Evolutionary conservation across 441 rosid genomes (phyloP).

Genomic region (Erodium moschatum): DNA sequence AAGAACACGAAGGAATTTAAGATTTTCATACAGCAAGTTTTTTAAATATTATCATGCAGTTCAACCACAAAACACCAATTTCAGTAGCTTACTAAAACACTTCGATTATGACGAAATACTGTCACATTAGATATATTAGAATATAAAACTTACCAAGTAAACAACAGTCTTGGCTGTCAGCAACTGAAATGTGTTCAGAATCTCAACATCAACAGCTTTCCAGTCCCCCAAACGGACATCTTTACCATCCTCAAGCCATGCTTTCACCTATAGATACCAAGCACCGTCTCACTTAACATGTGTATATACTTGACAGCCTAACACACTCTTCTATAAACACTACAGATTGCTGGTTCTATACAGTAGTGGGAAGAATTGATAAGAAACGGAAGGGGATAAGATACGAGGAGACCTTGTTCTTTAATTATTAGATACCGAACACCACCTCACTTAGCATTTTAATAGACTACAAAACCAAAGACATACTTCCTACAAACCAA

Average conservation of each 20-base stretch:
- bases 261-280: conserved; percentile 53
- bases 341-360: no score
- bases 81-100: not conserved
- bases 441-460: no score
- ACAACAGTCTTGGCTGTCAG: conserved; percentile 96
- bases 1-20: not conserved
- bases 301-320: not conserved
- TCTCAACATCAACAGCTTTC: conserved; percentile 95
- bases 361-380: no score
- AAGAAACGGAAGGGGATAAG: no score
- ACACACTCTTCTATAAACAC: not conserved
- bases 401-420: no score
- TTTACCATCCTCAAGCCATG: conserved; percentile 77
- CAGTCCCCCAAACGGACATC: conserved; percentile 93
- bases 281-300: conserved; percentile 6
- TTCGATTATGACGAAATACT: not conserved
- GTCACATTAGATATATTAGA: not conserved
- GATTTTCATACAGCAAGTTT: not conserved
- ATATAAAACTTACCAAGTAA: conserved; percentile 55
- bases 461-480: no score
- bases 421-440: no score
- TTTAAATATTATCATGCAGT: not conserved
- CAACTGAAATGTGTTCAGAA: conserved; percentile 85
- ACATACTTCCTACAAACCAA: no score
- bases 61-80: not conserved